Conservation (phyloP, 2,329 filamentous ascomycete genomes). For the Alternaria incomplexa region DNA sequence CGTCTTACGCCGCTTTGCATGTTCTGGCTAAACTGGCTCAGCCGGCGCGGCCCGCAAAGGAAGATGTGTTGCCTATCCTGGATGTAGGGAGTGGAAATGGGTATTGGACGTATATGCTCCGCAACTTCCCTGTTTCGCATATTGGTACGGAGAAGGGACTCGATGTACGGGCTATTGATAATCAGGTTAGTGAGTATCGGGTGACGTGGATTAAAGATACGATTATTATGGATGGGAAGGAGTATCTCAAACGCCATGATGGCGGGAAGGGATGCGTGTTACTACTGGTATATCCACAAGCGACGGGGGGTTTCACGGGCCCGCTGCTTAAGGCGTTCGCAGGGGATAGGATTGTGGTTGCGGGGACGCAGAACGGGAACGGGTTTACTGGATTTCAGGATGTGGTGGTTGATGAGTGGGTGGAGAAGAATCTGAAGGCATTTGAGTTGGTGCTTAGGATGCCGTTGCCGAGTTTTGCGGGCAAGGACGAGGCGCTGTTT, state of each 20-base stretch:
- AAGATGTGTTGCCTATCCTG: conserved; percentile 58
- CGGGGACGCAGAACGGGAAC: conserved; percentile 76
- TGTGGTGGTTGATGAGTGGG: conserved; percentile 70
- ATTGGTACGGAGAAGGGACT: conserved; percentile 62
- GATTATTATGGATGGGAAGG: conserved; percentile 63
- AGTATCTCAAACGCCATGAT: conserved; percentile 58
- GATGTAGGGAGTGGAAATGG: conserved; percentile 76
- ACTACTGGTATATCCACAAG: conserved; percentile 75
- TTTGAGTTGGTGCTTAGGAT: conserved; percentile 70
- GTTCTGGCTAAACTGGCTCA: conserved; percentile 62
- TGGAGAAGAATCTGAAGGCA: conserved; percentile 61
- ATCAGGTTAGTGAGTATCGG: conserved; percentile 70
- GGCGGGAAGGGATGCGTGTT: conserved; percentile 64
- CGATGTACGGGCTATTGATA: conserved; percentile 68
- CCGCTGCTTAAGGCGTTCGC: conserved; percentile 65
- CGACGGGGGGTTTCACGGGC: conserved; percentile 70
- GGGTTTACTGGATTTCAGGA: conserved; percentile 74
- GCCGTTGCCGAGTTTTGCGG: conserved; percentile 74
- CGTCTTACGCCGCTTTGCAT: conserved; percentile 69
- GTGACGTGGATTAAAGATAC: conserved; percentile 74
- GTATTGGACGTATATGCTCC: conserved; percentile 77
- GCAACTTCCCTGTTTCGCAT: conserved; percentile 68
- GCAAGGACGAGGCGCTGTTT: conserved; percentile 77
- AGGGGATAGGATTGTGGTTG: conserved; percentile 71
- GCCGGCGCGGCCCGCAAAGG: conserved; percentile 36